These are phyloP conservation scores for Hypoxylon fragiforme DNA, from an alignment of 495 filamentous ascomycete genomes.

Conservation along the genomic window DNA sequence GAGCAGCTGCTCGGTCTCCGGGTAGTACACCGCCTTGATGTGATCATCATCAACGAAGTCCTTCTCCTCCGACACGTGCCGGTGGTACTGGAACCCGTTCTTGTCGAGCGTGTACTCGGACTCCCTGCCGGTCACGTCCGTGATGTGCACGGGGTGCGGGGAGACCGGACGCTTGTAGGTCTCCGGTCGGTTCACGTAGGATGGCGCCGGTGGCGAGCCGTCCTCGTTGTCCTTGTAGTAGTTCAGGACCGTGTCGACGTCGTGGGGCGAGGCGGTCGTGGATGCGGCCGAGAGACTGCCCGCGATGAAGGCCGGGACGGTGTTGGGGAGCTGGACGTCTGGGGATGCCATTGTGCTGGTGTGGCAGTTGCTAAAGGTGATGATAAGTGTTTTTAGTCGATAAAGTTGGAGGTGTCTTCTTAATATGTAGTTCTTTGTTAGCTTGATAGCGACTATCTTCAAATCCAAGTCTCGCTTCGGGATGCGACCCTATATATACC, in stretches of 20 bases:
- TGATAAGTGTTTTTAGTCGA: background rate
- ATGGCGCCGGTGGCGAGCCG: conserved; percentile 57
- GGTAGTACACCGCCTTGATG: conserved; percentile 67
- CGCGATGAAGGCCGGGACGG: conserved; percentile 23
- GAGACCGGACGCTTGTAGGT: conserved; percentile 51
- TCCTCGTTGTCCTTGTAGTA: conserved; percentile 63
- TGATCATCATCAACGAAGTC: conserved; percentile 71
- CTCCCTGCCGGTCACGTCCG: conserved; percentile 45
- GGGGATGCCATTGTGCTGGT: conserved; percentile 33
- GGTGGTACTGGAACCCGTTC: conserved; percentile 47
- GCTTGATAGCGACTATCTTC: too few species aligned
- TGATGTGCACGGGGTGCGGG: conserved; percentile 43
- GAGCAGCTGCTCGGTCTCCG: conserved; percentile 67
- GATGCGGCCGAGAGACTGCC: conserved; percentile 3
- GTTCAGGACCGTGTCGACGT: conserved; percentile 61
- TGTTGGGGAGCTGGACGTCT: conserved; percentile 31
- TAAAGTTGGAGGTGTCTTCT: background rate
- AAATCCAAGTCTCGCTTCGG: background rate
- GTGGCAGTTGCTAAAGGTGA: background rate
- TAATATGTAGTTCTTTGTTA: conserved; percentile 19
- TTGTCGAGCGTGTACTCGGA: conserved; percentile 46
- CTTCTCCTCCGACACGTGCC: conserved; percentile 51
- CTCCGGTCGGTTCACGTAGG: conserved; percentile 52
- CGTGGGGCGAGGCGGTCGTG: conserved; percentile 8
- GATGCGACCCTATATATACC: conserved; percentile 24